Evolutionary conservation across 768 basidiomycete species (phyloP), one percentile per base, ranked within the genome.

Genomic region (Botryobasidium botryosum): DNA sequence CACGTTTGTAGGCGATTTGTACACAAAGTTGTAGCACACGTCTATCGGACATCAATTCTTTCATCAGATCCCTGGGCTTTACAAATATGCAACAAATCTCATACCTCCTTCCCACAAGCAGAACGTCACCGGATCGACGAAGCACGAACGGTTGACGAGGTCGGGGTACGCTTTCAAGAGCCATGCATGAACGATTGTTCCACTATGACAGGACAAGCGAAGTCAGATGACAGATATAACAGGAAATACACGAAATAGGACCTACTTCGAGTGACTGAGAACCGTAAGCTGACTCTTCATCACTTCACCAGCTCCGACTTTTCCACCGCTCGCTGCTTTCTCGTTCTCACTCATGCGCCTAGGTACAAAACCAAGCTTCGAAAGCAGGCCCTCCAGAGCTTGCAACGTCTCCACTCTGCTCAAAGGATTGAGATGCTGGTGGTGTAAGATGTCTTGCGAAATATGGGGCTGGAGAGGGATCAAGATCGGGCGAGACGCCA

Each of bases 91-190:
- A 33, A n/a, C 18, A 40, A 46, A 31, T n/a, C 6, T 67, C 72
- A 48, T 53, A 80, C 82, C 80, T 48, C 87, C 88, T 70, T 94
- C 90, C 88, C 88, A 96, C 5, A 80, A 75, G 59, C 86, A 90
- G 60, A 90, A 86, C 0, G 79, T 74, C 24, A 83, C 79, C 27
- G 91, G 87, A 56, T 97, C 91, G 26, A 90, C 79, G 55, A 94
- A 88, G 57, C 84, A 87, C 6, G 79, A 88, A 3, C 87, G 71
- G 1, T 64, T 62, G 37, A 80, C 63, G 53, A 92, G 67, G 17
- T 71, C 61, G 1, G 85, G 78, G 44, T 76, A 66, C 17, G 70
- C 70, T 59, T 92, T 94, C 37, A 94, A 63, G 57, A 91, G 66
- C 91, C 91, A 94, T 4, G 80, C 79, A 58, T 94, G 90, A 1